These are phyloP conservation scores for Rutstroemia sp. DNA, from an alignment of 2,329 filamentous ascomycete genomes.

Conservation along the genomic window DNA sequence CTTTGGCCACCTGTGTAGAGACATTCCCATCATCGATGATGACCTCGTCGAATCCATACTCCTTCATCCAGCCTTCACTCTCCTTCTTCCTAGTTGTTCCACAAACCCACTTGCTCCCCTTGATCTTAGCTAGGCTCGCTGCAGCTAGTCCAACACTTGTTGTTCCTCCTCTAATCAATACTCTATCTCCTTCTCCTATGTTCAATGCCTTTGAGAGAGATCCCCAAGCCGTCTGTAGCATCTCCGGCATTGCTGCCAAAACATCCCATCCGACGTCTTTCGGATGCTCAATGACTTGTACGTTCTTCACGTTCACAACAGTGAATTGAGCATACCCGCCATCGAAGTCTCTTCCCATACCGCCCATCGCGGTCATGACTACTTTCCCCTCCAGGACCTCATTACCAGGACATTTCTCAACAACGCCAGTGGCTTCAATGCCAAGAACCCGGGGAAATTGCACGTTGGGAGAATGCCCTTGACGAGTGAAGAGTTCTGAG, in stretches of 20 bases:
- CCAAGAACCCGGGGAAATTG: slow-evolving; percentile 19
- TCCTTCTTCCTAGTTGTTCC: slow-evolving; percentile 34
- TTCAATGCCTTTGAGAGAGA: slow-evolving; percentile 34
- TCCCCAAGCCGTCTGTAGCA: slow-evolving; percentile 44
- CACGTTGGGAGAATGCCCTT: slow-evolving; percentile 15
- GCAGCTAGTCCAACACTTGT: background rate
- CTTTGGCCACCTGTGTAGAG: slow-evolving; percentile 27
- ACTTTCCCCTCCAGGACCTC: slow-evolving; percentile 34
- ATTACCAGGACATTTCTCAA: slow-evolving; percentile 16
- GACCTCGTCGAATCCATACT: slow-evolving; percentile 36
- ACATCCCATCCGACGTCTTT: slow-evolving; percentile 33
- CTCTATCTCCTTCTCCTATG: slow-evolving; percentile 32
- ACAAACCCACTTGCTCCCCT: slow-evolving; percentile 28
- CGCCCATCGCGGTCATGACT: slow-evolving; percentile 42
- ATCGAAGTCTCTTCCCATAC: slow-evolving; percentile 39
- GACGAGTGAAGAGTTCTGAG: slow-evolving; percentile 57
- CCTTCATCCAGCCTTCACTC: slow-evolving; percentile 32
- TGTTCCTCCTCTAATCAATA: background rate
- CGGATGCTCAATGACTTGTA: slow-evolving; percentile 32
- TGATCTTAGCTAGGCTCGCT: background rate
- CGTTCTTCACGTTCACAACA: slow-evolving; percentile 35
- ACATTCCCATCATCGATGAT: slow-evolving; percentile 38
- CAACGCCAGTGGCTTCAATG: slow-evolving; percentile 19
- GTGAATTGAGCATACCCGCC: slow-evolving; percentile 44
- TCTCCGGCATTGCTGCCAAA: slow-evolving; percentile 41